These are phyloP conservation scores for Xerocomus brunneocitrinus DNA, from an alignment of 768 basidiomycete species.

Conservation along the genomic window DNA sequence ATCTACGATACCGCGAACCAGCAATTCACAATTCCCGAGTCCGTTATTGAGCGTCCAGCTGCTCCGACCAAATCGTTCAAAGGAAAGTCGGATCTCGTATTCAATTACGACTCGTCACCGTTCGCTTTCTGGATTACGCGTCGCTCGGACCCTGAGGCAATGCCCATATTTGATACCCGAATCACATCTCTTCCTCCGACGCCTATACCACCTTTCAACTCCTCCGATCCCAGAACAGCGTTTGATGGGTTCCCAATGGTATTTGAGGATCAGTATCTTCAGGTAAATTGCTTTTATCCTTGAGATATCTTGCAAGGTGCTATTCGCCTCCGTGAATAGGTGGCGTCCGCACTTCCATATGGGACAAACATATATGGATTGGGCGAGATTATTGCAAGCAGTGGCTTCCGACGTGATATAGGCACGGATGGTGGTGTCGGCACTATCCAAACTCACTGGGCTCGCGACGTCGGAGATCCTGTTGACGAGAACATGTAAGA, in stretches of 20 bases:
- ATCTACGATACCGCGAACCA: conserved; percentile 55
- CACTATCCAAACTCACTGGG: conserved; percentile 67
- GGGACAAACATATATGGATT: conserved; percentile 74
- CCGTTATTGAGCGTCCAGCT: conserved; percentile 43
- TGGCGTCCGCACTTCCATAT: conserved; percentile 62
- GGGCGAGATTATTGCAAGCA: conserved; percentile 67
- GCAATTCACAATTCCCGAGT: conserved; percentile 65
- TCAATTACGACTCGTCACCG: conserved; percentile 59
- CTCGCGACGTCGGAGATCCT: conserved; percentile 57
- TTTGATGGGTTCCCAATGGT: conserved; percentile 65
- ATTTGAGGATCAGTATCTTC: conserved; percentile 78
- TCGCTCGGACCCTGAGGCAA: conserved; percentile 47
- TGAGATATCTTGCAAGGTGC: background rate
- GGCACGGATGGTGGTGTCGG: conserved; percentile 45
- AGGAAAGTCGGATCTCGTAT: conserved; percentile 55
- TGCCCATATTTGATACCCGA: conserved; percentile 70
- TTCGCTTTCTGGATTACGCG: conserved; percentile 83
- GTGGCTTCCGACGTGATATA: conserved; percentile 62
- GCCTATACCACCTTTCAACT: conserved; percentile 52
- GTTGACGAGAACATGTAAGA: conserved; percentile 63
- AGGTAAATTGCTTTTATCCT: conserved; percentile 34
- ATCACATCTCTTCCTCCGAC: conserved; percentile 54
- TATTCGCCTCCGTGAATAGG: conserved; percentile 27
- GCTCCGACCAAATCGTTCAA: conserved; percentile 33
- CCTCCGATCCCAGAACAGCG: conserved; percentile 47